Base-by-base conservation (phyloP, 2,329 filamentous ascomycete genomes). In the Macrophomina pseudophaseolina region DNA sequence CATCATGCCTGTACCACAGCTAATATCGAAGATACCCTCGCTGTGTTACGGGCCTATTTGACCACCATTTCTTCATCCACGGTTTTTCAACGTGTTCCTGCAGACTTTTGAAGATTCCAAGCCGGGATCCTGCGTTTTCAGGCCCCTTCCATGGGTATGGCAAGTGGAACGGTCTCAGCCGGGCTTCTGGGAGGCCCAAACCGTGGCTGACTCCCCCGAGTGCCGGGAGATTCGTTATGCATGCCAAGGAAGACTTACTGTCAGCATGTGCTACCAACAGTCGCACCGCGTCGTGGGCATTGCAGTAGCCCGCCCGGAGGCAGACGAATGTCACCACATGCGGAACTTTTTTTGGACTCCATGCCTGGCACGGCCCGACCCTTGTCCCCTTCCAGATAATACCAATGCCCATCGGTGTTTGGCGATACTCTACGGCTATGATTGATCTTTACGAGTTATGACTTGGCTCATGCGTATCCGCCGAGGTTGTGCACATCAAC, bases 81-180 rank as follows among this genome's bases (percentile, higher is more conserved):
- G 52, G 48, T 2, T 40, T 58, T 56, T 32, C 42, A 28, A 5
- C 63, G 18, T 49, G 63, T 65, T 65, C 63, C 63, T 65, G 63
- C 63, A 65, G 63, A 8, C 40, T 65, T 65, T 58, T 49, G 32
- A n/a, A 9, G 14, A 14, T 49, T 65, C 32, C 18, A 30, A 38
- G 32, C 58, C 58, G 16, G 58, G 42, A 7, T 48, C 58, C 5
- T 38, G 44, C 9, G 44, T 48, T 32, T 14, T 49, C 35, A 14
- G 44, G 18, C 23, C 44, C 44, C 32, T 35, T 18, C 46, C 42
- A 9, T 9, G 32, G 32, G 32, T 23, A 40, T 62, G 58, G 58
- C 58, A 62, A 38, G 33, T 62, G 44, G 58, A 62, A 62, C 58
- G 32, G 58, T 62, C 42, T 62, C 58, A 62, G 30, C 58, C 44